phyloP scores from a whole-genome alignment of 2,329 filamentous ascomycete genomes.

The Cladosporium sp. region DNA sequence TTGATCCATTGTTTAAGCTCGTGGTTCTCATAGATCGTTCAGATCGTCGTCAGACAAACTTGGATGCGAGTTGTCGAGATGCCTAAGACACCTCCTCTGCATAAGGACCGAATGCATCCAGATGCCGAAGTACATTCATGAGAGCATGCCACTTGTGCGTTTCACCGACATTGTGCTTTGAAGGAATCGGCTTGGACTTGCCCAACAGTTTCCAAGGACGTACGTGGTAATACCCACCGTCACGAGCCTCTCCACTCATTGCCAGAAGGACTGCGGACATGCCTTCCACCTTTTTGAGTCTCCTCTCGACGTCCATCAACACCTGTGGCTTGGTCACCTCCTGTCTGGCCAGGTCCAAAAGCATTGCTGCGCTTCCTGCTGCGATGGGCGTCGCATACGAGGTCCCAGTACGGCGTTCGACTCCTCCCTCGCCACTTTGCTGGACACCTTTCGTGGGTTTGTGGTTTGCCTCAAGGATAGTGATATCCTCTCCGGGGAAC shows the following conservation, averaged over 20 bases:
- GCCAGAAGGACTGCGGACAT: not conserved
- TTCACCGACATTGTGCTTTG: not conserved
- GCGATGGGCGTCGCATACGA: conserved; percentile 1
- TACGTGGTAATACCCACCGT: not conserved
- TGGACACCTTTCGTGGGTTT: not conserved
- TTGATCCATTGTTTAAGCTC: not conserved
- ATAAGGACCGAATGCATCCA: not conserved
- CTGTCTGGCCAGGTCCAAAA: not conserved
- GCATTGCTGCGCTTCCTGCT: conserved; percentile 1
- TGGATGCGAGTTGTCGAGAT: not conserved
- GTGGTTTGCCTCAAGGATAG: not conserved
- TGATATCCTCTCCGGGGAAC: not conserved
- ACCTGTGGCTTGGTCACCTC: not conserved
- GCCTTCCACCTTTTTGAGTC: not conserved
- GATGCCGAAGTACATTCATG: not conserved
- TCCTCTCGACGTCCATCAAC: not conserved
- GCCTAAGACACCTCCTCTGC: not conserved
- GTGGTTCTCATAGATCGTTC: not conserved
- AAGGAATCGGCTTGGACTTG: not conserved
- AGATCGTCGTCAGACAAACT: not conserved
- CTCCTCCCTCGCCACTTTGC: not conserved
- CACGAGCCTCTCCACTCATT: not conserved
- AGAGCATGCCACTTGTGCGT: not conserved
- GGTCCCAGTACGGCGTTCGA: not conserved
- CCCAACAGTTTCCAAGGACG: not conserved